phyloP scores from a whole-genome alignment of 257 asterid species.

The Datura wrightii region DNA sequence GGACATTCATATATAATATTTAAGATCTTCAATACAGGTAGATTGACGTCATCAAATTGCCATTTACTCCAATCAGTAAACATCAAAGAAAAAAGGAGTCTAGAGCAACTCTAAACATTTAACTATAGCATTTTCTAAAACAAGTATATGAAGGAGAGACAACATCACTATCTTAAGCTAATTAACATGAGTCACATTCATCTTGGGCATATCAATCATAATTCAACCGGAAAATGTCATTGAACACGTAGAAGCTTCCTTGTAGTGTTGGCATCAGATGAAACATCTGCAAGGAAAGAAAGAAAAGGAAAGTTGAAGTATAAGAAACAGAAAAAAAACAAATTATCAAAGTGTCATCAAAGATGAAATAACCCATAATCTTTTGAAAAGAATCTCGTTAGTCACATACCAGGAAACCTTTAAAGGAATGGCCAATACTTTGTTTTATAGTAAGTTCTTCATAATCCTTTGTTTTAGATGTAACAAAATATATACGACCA shows the following conservation, averaged over 20 bases:
- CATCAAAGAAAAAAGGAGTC: neutral
- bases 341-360: neutral
- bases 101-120: neutral
- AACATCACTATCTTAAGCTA: neutral
- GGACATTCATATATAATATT: neutral
- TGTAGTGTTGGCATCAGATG: slow-evolving; percentile 45
- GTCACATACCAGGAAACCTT: neutral
- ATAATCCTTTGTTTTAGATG: neutral
- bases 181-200: neutral
- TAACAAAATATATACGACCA: too few species aligned
- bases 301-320: neutral
- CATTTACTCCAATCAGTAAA: neutral
- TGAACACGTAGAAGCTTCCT: slow-evolving; percentile 42
- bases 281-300: slow-evolving; percentile 39
- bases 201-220: slow-evolving; percentile 34
- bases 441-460: neutral
- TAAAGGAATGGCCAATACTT: neutral
- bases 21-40: neutral
- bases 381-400: neutral
- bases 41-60: neutral
- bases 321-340: neutral
- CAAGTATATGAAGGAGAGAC: neutral
- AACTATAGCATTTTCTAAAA: neutral
- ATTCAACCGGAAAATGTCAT: slow-evolving; percentile 39
- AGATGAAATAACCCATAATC: neutral